These are phyloP conservation scores for Cyathus olla DNA, from an alignment of 1,284 basidiomycete genomes.

Conservation along the genomic window DNA sequence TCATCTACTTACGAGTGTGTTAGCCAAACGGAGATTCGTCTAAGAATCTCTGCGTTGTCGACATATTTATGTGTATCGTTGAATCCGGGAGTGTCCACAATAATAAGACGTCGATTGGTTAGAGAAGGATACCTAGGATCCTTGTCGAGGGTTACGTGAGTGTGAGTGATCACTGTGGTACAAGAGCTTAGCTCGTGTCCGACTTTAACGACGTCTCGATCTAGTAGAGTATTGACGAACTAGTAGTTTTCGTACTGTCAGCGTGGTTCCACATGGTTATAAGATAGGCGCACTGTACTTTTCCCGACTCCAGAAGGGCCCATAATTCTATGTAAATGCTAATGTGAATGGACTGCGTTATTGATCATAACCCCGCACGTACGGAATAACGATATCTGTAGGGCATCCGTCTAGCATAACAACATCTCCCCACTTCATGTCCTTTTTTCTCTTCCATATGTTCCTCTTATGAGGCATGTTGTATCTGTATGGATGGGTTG, in stretches of 20 bases:
- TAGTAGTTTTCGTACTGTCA: slow-evolving; percentile 1
- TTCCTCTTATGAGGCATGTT: no score
- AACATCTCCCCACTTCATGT: not conserved
- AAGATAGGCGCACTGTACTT: slow-evolving; percentile 17
- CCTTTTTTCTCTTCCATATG: not conserved
- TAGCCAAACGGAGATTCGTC: slow-evolving; percentile 15
- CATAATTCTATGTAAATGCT: slow-evolving; percentile 12
- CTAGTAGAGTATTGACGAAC: slow-evolving; percentile 20
- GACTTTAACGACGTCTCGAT: slow-evolving; percentile 5
- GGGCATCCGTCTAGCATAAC: not conserved
- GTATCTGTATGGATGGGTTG: no score
- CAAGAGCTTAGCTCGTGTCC: slow-evolving; percentile 17
- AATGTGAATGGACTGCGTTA: not conserved
- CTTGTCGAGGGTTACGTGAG: slow-evolving; percentile 6
- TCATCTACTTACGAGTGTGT: slow-evolving; percentile 9
- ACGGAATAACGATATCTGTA: slow-evolving; percentile 19
- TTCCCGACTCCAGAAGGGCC: slow-evolving; percentile 27
- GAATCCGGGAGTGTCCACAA: slow-evolving; percentile 19
- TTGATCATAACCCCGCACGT: no score
- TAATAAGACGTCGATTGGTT: slow-evolving; percentile 12
- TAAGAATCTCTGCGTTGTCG: slow-evolving; percentile 8
- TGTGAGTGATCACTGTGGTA: slow-evolving; percentile 7
- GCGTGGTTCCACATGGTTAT: not conserved
- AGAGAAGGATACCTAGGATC: not conserved
- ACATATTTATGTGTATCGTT: slow-evolving; percentile 2